Evolutionary conservation across 805 yeast genomes (phyloP).

Genomic region (Brettanomyces sp.): DNA sequence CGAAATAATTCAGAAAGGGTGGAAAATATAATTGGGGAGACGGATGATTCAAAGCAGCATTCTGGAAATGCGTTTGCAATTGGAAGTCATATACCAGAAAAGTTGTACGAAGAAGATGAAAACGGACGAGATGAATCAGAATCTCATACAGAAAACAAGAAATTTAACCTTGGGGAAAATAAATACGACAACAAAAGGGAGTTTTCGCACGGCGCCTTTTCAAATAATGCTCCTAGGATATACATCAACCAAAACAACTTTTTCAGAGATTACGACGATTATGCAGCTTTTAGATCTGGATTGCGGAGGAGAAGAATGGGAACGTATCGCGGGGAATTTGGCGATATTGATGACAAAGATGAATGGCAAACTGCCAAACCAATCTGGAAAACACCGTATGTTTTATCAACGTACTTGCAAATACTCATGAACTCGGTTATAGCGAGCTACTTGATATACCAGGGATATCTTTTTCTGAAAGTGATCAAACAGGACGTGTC

Average conservation of each 20-base stretch:
- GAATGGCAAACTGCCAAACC: slow-evolving; percentile 33
- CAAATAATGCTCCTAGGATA: not conserved
- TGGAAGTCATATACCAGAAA: no score
- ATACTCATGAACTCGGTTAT: slow-evolving; percentile 40
- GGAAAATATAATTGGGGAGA: no score
- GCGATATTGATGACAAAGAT: slow-evolving; percentile 43
- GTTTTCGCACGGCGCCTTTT: no score
- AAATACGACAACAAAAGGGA: no score
- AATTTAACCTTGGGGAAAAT: no score
- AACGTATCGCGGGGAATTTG: not conserved
- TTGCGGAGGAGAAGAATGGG: no score
- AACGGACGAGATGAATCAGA: no score
- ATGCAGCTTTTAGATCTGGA: slow-evolving; percentile 10
- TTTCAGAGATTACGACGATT: slow-evolving; percentile 39
- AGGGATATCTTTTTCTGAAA: slow-evolving; percentile 3
- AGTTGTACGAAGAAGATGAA: no score
- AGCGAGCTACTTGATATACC: slow-evolving; percentile 12
- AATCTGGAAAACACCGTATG: slow-evolving; percentile 42
- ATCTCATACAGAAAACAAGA: no score
- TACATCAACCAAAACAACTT: slow-evolving; percentile 2
- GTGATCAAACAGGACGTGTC: slow-evolving; percentile 48
- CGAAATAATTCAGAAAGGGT: no score
- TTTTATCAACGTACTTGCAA: slow-evolving; percentile 55
- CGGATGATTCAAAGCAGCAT: no score
- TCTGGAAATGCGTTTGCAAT: no score